Conservation (phyloP, 176 grass and related monocot genomes). For the Poa pratensis region DNA sequence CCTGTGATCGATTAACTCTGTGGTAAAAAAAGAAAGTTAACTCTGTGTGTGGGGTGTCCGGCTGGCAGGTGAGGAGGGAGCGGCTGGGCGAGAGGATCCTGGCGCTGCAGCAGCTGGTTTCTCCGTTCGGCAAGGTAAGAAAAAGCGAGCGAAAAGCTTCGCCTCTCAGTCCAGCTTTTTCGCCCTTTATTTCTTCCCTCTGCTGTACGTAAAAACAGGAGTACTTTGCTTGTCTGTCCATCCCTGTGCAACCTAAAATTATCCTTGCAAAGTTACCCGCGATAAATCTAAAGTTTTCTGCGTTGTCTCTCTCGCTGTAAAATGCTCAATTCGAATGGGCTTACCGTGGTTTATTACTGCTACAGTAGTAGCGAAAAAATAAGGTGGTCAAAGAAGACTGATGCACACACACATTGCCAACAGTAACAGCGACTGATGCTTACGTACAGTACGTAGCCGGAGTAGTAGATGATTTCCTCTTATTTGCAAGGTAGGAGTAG, state of each 20-base stretch:
- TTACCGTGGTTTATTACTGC: neutral
- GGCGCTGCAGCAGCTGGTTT: slow-evolving; percentile 82
- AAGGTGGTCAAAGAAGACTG: too few relatives aligned
- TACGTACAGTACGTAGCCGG: too few relatives aligned
- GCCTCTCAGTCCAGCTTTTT: neutral
- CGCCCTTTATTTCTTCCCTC: slow-evolving; percentile 21
- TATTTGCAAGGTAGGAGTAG: neutral
- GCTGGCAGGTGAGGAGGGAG: slow-evolving; percentile 66
- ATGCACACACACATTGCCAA: too few relatives aligned
- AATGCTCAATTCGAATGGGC: neutral
- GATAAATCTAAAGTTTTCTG: neutral
- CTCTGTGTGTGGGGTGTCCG: neutral
- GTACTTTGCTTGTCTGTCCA: slow-evolving; percentile 12
- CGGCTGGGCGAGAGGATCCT: slow-evolving; percentile 73
- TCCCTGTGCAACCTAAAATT: slow-evolving; percentile 27
- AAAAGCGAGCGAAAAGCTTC: neutral
- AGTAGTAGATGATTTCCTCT: neutral
- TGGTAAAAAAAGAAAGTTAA: slow-evolving; percentile 8
- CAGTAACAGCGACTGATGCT: too few relatives aligned
- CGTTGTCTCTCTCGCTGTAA: neutral
- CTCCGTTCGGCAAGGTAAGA: slow-evolving; percentile 78
- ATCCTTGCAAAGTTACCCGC: slow-evolving; percentile 19
- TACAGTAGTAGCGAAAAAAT: too few relatives aligned
- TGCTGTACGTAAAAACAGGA: neutral
- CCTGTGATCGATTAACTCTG: neutral